Evolutionary conservation across 345 rosid species (phyloP).

Genomic region (Rubroshorea leprosula): DNA sequence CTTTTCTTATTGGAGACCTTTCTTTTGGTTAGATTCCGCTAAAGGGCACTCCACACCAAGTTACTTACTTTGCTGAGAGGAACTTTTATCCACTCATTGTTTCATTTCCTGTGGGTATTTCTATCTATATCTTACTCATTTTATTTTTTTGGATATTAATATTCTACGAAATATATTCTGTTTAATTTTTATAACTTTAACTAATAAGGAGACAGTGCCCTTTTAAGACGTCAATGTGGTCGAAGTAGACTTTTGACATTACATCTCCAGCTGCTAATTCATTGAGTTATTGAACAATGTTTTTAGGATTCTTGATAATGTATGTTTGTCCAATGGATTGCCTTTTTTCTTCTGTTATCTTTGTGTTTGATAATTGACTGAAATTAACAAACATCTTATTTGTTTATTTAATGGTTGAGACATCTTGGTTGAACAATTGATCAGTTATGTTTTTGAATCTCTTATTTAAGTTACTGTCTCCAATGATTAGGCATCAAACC

Average conservation of each 20-base stretch:
- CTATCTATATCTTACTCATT: not conserved
- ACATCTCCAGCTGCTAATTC: too few species aligned
- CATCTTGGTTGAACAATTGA: too few species aligned
- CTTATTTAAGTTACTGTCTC: not conserved
- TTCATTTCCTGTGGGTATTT: slow-evolving; percentile 71
- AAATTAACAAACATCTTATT: too few species aligned
- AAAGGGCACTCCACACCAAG: slow-evolving; percentile 98
- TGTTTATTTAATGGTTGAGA: too few species aligned
- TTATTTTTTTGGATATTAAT: not conserved
- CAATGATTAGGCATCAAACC: not conserved
- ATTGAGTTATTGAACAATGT: too few species aligned
- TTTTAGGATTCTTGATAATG: too few species aligned
- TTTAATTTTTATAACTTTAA: not conserved
- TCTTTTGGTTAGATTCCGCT: slow-evolving; percentile 61
- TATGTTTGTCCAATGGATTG: too few species aligned
- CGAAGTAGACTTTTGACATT: too few species aligned
- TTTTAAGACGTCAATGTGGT: too few species aligned
- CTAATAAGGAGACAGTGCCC: too few species aligned
- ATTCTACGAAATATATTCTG: not conserved
- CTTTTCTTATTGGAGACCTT: slow-evolving; percentile 19
- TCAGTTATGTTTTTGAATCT: slow-evolving; percentile 2
- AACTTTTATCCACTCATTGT: slow-evolving; percentile 85
- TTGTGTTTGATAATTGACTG: too few species aligned
- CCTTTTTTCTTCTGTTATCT: too few species aligned
- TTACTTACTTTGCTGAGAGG: slow-evolving; percentile 83